Evolutionary conservation across 1,284 basidiomycete species (phyloP), one percentile per base, ranked within the genome.

Genomic region (Moesziomyces sp.): DNA sequence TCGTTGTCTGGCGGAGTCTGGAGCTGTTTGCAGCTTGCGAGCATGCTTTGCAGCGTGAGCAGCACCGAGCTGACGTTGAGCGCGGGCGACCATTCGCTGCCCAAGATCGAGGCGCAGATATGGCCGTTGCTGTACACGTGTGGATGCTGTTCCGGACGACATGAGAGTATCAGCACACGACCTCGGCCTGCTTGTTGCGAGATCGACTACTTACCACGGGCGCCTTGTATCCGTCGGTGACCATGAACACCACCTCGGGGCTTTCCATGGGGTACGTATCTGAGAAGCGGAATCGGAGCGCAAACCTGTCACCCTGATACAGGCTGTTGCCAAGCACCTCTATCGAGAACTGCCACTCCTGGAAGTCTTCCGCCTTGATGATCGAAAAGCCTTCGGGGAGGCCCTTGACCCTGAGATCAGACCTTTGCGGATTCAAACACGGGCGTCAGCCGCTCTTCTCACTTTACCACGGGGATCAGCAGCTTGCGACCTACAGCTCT

Each of bases 31-130:
- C 75, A 78, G 50, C 74, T 78, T 13, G 82, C 82, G 0, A 83
- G 75, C 82, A 83, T 83, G 70, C 77, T 80, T 55, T 83, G 82
- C 10, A 83, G 58, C 5, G 77, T 81, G 49, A 83, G 53, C 16
- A 82, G 76, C 26, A 83, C 68, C 52, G 73, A 74, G 53, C 69
- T 71, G n/a, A 75, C 71, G 47, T 77, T 80, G 38, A 83, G 71
- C 6, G 81, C 81, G 7, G 81, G 81, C 14, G 77, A 78, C 81
- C 81, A 83, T 52, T 80, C 80, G 57, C 58, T 73, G 35, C 73
- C 80, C 18, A 83, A 52, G 46, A 83, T 80, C 44, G 74, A 77
- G 10, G 61, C 68, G 61, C 82, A 83, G 19, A 82, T 78, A 52
- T 83, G 82, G 14, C 82, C 82, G 54, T 83, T 83, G 24, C 68